These are phyloP conservation scores for Polychytrium aggregatum DNA, from an alignment of 192 early-diverging fungal species.

Conservation along the genomic window DNA sequence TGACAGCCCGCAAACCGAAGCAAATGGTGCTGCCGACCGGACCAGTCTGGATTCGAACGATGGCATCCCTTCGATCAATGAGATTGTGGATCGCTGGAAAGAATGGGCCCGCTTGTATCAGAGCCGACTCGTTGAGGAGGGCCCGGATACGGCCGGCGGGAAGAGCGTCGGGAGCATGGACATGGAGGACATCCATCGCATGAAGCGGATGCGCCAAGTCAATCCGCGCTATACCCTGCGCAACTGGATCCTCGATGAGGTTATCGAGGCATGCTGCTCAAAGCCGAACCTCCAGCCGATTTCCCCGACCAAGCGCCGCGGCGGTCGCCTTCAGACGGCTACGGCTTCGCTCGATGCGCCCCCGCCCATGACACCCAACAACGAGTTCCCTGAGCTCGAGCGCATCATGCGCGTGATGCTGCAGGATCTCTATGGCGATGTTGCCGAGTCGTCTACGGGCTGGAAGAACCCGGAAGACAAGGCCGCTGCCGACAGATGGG, in stretches of 20 bases:
- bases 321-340: neutral
- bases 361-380: neutral
- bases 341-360: neutral
- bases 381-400: conserved; percentile 3
- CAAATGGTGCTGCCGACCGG: too few relatives aligned
- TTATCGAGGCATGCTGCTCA: conserved; percentile 24
- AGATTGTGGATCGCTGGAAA: too few relatives aligned
- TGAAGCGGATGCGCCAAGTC: conserved; percentile 40
- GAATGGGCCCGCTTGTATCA: too few relatives aligned
- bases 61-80: too few relatives aligned
- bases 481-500: conserved; percentile 15
- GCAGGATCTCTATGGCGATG: conserved; percentile 26
- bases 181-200: conserved; percentile 8
- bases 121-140: too few relatives aligned
- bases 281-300: neutral
- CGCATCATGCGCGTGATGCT: conserved; percentile 20
- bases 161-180: too few relatives aligned
- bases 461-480: conserved; percentile 16
- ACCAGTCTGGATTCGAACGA: too few relatives aligned
- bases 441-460: conserved; percentile 13
- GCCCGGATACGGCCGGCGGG: too few relatives aligned
- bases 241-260: conserved; percentile 60
- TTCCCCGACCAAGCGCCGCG: neutral
- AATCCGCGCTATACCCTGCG: conserved; percentile 67
- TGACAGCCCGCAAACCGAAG: too few relatives aligned